Conservation (phyloP, 768 basidiomycete genomes). For the Kwoniella sp. region DNA sequence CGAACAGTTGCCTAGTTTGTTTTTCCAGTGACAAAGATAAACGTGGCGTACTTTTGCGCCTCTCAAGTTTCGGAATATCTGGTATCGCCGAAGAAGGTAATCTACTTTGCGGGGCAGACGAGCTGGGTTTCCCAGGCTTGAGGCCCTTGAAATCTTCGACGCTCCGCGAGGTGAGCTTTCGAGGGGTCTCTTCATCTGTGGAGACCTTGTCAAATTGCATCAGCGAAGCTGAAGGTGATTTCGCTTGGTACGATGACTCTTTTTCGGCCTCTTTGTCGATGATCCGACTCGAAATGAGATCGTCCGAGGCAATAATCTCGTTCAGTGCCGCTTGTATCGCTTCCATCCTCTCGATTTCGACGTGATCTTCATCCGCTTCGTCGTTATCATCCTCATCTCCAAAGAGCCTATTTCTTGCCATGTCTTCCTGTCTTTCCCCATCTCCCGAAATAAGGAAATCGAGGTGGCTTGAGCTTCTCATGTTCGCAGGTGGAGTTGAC, state of each 20-base stretch:
- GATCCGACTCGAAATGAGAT: constrained; percentile 47
- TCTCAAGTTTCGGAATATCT: background rate
- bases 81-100: constrained; percentile 17
- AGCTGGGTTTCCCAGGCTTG: background rate
- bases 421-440: background rate
- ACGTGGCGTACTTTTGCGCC: constrained; percentile 1
- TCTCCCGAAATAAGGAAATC: constrained; percentile 42
- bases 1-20: constrained; percentile 52
- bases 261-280: background rate
- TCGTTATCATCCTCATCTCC: constrained; percentile 66
- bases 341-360: constrained; percentile 80
- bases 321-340: constrained; percentile 95
- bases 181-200: background rate
- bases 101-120: constrained; percentile 17
- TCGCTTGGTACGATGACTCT: background rate
- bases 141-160: constrained; percentile 32
- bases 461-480: constrained; percentile 32
- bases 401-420: constrained; percentile 65
- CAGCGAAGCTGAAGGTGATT: constrained; percentile 34
- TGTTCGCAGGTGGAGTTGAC: constrained; percentile 26
- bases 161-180: constrained; percentile 30
- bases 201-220: constrained; percentile 9
- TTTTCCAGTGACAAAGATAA: constrained; percentile 10
- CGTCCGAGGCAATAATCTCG: constrained; percentile 88
- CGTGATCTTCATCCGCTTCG: constrained; percentile 61